A percentile compares a stretch with the other conserved stretches of the same genome.
These are phyloP conservation scores for Coemansia sp. DNA, from an alignment of 192 early-diverging fungal genomes.

Conservation along the genomic window DNA sequence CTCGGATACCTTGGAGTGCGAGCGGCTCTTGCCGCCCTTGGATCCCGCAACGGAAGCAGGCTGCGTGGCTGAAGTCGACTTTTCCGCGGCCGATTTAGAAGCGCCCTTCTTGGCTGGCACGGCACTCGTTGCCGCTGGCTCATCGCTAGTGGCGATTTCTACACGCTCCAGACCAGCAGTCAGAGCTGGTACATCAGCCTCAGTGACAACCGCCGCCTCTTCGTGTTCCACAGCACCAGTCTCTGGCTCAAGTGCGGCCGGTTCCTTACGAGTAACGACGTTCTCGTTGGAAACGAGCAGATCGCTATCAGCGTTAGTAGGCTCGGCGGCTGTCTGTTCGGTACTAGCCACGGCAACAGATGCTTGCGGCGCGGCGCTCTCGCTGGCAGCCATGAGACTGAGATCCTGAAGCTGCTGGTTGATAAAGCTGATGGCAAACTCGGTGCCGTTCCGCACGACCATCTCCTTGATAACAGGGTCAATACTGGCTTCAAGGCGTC, in stretches of 20 bases:
- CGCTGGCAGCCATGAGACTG: constrained; percentile 23
- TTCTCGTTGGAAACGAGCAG: not conserved
- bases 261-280: not conserved
- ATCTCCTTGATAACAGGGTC: constrained; percentile 53
- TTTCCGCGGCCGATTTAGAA: not conserved
- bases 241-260: not conserved
- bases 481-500: constrained; percentile 37
- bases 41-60: not conserved
- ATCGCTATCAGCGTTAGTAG: not conserved
- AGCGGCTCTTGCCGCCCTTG: constrained; percentile 1
- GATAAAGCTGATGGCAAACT: constrained; percentile 44
- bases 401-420: constrained; percentile 44
- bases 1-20: constrained; percentile 6
- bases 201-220: not conserved
- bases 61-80: not conserved
- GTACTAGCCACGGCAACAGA: not conserved
- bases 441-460: constrained; percentile 33
- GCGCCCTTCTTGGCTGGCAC: not conserved
- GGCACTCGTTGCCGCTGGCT: not conserved
- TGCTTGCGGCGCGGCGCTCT: constrained; percentile 2
- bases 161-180: not conserved
- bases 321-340: not conserved
- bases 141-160: not conserved
- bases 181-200: not conserved
- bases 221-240: not conserved